Percentiles rank a stretch among this genome's conserved stretches.
Conservation (phyloP, 495 filamentous ascomycete genomes). For the Aspergillus egyptiacus region DNA sequence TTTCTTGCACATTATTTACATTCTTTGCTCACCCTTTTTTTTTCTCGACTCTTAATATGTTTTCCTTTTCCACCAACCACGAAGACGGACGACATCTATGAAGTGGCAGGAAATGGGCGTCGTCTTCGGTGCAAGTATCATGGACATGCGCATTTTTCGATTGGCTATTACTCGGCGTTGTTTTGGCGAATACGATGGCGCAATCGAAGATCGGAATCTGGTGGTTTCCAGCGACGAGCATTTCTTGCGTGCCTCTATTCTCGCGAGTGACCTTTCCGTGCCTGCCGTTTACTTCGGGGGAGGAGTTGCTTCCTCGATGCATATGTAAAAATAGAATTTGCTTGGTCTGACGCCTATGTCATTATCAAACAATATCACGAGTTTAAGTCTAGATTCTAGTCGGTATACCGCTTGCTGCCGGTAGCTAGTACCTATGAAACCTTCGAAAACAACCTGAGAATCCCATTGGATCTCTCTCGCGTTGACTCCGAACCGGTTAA, state of each 20-base stretch:
- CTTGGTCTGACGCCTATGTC: conserved; percentile 38
- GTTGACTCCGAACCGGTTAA: too few species aligned
- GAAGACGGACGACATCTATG: conserved; percentile 14
- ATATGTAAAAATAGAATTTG: conserved; percentile 45
- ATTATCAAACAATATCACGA: conserved; percentile 41
- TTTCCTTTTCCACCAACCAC: conserved; percentile 13
- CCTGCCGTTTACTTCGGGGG: conserved; percentile 12
- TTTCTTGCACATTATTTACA: conserved; percentile 40
- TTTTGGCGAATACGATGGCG: conserved; percentile 23
- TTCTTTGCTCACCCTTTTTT: conserved; percentile 16
- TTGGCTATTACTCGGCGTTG: conserved; percentile 25
- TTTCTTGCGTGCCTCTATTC: conserved; percentile 9
- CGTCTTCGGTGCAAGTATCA: conserved; percentile 5
- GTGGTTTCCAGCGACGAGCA: conserved; percentile 21
- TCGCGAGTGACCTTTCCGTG: conserved; percentile 4
- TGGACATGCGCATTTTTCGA: conserved; percentile 14
- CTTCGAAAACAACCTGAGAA: too few species aligned
- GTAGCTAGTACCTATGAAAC: conserved; percentile 8
- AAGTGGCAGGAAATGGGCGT: conserved; percentile 11
- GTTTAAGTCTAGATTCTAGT: conserved; percentile 21
- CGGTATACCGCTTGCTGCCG: conserved; percentile 4
- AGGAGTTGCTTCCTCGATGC: conserved; percentile 23
- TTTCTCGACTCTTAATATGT: conserved; percentile 17
- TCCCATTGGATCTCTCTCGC: background rate
- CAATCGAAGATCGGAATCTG: conserved; percentile 21